These are phyloP conservation scores for Paxillus ammoniavirescens DNA, from an alignment of 768 basidiomycete species.

Conservation along the genomic window DNA sequence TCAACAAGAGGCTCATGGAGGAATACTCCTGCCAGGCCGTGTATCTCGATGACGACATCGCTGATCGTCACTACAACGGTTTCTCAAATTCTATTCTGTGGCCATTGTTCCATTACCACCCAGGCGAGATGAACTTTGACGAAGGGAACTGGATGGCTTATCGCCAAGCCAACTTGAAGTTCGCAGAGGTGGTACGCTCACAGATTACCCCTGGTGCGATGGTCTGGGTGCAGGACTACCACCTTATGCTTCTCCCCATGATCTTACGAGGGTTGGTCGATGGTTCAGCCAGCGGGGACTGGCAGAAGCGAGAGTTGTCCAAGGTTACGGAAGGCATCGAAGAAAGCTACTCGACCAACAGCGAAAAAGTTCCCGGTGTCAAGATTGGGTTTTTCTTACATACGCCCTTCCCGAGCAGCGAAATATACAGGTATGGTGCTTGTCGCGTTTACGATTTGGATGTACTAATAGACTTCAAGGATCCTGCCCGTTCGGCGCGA, in stretches of 20 bases:
- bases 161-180: slow-evolving; percentile 92
- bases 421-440: slow-evolving; percentile 85
- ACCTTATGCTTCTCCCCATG: slow-evolving; percentile 97
- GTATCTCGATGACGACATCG: slow-evolving; percentile 95
- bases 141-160: slow-evolving; percentile 98
- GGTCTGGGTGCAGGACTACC: slow-evolving; percentile 99
- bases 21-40: slow-evolving; percentile 98
- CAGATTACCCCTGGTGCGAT: slow-evolving; percentile 85
- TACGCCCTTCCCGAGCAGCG: slow-evolving; percentile 96
- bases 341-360: slow-evolving; percentile 35
- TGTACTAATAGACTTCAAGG: slow-evolving; percentile 38
- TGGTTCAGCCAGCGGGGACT: slow-evolving; percentile 56
- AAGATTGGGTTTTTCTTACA: slow-evolving; percentile 99
- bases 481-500: slow-evolving; percentile 96
- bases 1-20: slow-evolving; percentile 89
- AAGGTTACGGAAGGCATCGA: slow-evolving; percentile 74
- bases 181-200: slow-evolving; percentile 83
- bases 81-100: slow-evolving; percentile 99
- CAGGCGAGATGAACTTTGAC: slow-evolving; percentile 99
- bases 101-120: slow-evolving; percentile 99
- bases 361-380: slow-evolving; percentile 55
- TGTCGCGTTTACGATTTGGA: slow-evolving; percentile 13
- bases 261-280: slow-evolving; percentile 87
- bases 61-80: slow-evolving; percentile 97
- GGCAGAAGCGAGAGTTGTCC: slow-evolving; percentile 58